Conservation (phyloP, 2,329 filamentous ascomycete species). For the Arthrobotrys entomopaga region DNA sequence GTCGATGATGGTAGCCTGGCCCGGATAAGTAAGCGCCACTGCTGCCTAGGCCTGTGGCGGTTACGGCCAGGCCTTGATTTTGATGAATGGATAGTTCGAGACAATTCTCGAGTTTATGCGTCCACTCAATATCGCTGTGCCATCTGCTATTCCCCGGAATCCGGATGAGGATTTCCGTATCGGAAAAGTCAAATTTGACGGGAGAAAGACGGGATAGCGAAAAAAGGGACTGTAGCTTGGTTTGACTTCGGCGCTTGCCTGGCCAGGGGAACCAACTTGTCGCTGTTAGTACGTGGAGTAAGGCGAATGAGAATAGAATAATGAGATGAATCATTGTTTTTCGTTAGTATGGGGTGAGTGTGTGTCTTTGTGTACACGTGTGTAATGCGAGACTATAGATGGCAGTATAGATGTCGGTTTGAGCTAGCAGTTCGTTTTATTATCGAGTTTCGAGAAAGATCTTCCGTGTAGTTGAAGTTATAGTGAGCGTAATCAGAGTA, state of each 20-base stretch:
- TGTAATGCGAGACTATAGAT: no score
- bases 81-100: no score
- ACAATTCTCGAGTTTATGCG: no score
- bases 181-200: conserved; percentile 13
- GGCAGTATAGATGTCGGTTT: no score
- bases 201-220: conserved; percentile 9
- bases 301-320: conserved; percentile 14
- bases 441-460: no score
- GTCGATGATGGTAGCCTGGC: conserved; percentile 9
- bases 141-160: conserved; percentile 6
- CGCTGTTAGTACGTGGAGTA: conserved; percentile 10
- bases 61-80: neutral
- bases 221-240: conserved; percentile 3
- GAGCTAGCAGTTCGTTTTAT: no score
- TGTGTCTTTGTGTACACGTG: no score
- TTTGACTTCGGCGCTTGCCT: conserved; percentile 12
- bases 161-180: conserved; percentile 2
- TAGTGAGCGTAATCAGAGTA: no score
- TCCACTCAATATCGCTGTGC: no score
- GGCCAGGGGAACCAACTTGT: conserved; percentile 11
- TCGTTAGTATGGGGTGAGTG: neutral
- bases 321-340: conserved; percentile 16
- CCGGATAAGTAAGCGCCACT: conserved; percentile 11
- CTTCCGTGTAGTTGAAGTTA: no score
- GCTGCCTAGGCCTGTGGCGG: neutral